Base-by-base conservation (phyloP, 2,329 filamentous ascomycete genomes). In the Colletotrichum liaoningense region DNA sequence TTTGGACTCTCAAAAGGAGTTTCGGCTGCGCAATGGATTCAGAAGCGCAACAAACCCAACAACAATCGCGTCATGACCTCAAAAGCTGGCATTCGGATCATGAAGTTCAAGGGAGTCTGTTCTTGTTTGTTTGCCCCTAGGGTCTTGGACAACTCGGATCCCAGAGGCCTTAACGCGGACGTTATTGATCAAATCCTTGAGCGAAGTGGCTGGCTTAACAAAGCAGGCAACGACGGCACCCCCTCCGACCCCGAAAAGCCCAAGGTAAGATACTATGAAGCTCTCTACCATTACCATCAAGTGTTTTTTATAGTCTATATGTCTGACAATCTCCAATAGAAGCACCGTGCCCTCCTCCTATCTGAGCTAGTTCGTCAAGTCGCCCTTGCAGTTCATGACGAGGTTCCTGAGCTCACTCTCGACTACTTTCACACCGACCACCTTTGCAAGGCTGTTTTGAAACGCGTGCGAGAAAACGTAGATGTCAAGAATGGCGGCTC, bases 21-120 rank as follows among this genome's bases (percentile, higher is more conserved):
- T 0, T 79, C 77, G 0, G 67, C 67, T 14, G 75, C 72, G 3
- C 76, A 79, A 38, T 78, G 63, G 69, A 70, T 74, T 1, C 38
- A 76, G 0, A 77, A 75, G 24, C 69, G 67, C 16, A 63, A 58
- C 14, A 14, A 42, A 42, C 38, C 33, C 8, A 68, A 68, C 26
- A 62, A 55, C 14, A 16, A 38, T 16, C 64, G 66, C 30, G 52
- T 74, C 6, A 73, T 58, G 2, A 62, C 54, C 2, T 63, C 77
- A 4, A 71, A 63, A 24, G 72, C 33, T 2, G 76, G 77, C 14
- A 46, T 58, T 0, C 68, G 67, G 3, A 76, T 73, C 52, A 75
- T 79, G 60, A 78, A 69, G 28, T 64, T 55, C 58, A 63, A 69
- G 49, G 66, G 28, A 14, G 14, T 28, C 22, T 46, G 28, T 33